These are phyloP conservation scores for Lepiota brunneoincarnata DNA, from an alignment of 768 basidiomycete species.

Conservation along the genomic window DNA sequence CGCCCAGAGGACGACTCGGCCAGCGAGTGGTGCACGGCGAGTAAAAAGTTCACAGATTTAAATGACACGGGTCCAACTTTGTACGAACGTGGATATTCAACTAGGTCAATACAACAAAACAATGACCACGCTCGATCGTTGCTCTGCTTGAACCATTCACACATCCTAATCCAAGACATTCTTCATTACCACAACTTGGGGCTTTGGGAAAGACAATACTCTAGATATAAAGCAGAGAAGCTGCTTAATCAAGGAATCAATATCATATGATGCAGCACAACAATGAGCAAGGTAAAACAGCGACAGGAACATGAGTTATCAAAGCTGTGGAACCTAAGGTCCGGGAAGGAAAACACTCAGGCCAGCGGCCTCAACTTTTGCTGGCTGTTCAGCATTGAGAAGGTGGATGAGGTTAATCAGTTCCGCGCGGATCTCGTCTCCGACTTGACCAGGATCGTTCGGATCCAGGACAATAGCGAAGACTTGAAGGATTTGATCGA, in stretches of 20 bases:
- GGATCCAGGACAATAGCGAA: constrained; percentile 86
- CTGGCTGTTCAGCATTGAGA: constrained; percentile 73
- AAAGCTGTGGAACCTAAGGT: constrained; percentile 26
- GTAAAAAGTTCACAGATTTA: background rate
- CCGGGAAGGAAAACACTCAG: constrained; percentile 52
- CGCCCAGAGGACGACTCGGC: constrained; percentile 46
- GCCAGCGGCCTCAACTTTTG: constrained; percentile 79
- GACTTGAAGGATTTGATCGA: constrained; percentile 76
- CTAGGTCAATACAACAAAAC: constrained; percentile 16
- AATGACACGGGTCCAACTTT: background rate
- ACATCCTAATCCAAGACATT: background rate
- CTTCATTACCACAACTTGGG: background rate
- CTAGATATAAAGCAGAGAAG: constrained; percentile 3
- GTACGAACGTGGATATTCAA: constrained; percentile 3
- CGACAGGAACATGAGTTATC: constrained; percentile 15
- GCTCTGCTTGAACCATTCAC: too few relatives aligned
- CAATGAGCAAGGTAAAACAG: constrained; percentile 14
- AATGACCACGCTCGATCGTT: constrained; percentile 1
- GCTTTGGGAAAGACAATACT: background rate
- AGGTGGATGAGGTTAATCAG: constrained; percentile 71
- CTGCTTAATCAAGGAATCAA: constrained; percentile 10
- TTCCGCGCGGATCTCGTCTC: constrained; percentile 73
- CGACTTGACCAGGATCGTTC: constrained; percentile 68
- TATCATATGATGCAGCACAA: constrained; percentile 13
- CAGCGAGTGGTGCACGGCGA: constrained; percentile 41